Evolutionary conservation across 2,329 filamentous ascomycete genomes (phyloP).

Genomic region (Emergomyces pasteurianus): DNA sequence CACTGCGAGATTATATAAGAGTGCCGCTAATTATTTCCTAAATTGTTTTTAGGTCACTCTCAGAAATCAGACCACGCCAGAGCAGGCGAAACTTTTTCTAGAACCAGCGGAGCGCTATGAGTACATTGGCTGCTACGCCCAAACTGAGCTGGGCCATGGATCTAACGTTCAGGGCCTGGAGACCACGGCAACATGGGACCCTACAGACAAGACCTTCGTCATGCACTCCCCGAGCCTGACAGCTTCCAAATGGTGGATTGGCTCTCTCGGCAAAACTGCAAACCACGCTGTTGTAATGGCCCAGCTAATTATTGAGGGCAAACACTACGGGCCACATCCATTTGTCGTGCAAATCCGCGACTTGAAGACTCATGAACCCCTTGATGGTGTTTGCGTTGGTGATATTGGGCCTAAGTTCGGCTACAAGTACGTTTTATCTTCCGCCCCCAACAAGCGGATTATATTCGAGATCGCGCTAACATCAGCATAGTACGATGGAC

Average conservation of each 20-base stretch:
- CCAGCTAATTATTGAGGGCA: slow-evolving; percentile 57
- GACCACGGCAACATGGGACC: slow-evolving; percentile 62
- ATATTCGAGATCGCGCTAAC: slow-evolving; percentile 2
- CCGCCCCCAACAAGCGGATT: background rate
- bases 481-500: slow-evolving; percentile 52
- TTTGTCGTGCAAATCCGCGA: slow-evolving; percentile 67
- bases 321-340: slow-evolving; percentile 60
- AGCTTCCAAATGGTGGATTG: slow-evolving; percentile 77
- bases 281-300: slow-evolving; percentile 72
- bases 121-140: slow-evolving; percentile 67
- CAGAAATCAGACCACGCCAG: slow-evolving; percentile 57
- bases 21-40: background rate
- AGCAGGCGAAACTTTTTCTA: slow-evolving; percentile 62
- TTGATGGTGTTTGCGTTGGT: slow-evolving; percentile 60
- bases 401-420: slow-evolving; percentile 74
- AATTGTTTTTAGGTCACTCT: slow-evolving; percentile 46
- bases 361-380: slow-evolving; percentile 54
- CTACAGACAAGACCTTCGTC: slow-evolving; percentile 60
- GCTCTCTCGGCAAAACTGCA: slow-evolving; percentile 61
- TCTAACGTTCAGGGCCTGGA: slow-evolving; percentile 64
- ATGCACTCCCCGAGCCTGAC: slow-evolving; percentile 64
- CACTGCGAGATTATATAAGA: background rate
- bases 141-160: slow-evolving; percentile 69
- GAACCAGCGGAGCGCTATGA: slow-evolving; percentile 57
- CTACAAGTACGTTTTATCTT: slow-evolving; percentile 41